phyloP scores from a whole-genome alignment of 2,329 filamentous ascomycete species.

The Diplodia sapinea region DNA sequence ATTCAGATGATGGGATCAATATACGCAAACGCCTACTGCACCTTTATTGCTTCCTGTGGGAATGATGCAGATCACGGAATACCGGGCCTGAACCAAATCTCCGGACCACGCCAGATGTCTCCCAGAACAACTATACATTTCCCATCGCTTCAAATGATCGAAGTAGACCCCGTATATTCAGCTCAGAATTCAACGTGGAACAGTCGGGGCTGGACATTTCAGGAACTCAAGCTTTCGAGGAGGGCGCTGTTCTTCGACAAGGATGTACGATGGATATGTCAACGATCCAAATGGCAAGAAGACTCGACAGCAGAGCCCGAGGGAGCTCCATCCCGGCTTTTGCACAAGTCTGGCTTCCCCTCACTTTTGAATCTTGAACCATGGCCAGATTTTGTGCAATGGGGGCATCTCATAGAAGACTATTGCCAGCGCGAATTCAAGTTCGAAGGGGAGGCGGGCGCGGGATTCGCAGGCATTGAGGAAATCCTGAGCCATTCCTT shows the following conservation, averaged over 20 bases:
- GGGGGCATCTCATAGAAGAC: accelerated
- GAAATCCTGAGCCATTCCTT: neutral
- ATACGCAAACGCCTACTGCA: neutral
- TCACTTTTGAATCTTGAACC: neutral
- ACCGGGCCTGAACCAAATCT: neutral
- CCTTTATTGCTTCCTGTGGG: neutral
- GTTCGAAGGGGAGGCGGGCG: neutral
- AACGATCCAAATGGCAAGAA: neutral
- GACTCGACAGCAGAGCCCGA: neutral
- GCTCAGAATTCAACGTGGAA: neutral
- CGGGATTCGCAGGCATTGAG: neutral
- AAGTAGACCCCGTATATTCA: accelerated
- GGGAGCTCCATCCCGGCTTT: neutral
- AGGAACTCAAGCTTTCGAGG: neutral
- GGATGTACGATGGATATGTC: neutral
- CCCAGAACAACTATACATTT: neutral
- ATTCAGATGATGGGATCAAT: neutral
- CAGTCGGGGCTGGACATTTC: neutral
- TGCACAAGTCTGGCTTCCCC: too few species aligned
- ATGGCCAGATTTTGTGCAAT: neutral
- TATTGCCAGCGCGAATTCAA: neutral
- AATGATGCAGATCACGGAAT: neutral
- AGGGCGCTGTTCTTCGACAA: neutral
- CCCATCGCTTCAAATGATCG: neutral
- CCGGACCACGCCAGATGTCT: neutral